Conservation (phyloP, 345 rosid species). For the Salix caprea region DNA sequence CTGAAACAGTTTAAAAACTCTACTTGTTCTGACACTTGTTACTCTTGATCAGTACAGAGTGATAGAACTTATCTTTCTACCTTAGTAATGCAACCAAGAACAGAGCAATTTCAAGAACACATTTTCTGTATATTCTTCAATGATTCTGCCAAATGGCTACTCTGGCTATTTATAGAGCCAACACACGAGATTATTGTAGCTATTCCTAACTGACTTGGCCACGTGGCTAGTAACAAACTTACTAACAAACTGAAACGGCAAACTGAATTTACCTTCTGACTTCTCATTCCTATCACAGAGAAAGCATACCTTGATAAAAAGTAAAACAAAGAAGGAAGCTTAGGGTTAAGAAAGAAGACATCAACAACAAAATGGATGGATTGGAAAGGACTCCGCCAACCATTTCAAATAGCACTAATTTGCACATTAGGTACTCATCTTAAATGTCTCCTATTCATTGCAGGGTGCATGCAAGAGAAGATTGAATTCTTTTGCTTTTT, state of each 20-base stretch:
- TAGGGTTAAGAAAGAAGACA: conserved; percentile 19
- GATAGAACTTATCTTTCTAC: no score
- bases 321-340: background rate
- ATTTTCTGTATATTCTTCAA: no score
- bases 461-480: conserved; percentile 74
- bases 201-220: no score
- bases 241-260: no score
- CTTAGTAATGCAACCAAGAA: no score
- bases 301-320: conserved; percentile 16
- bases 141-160: no score
- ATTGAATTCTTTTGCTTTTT: conserved; percentile 69
- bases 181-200: no score
- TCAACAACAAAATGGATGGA: background rate
- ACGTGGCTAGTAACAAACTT: no score
- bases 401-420: background rate
- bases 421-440: conserved; percentile 34
- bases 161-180: no score
- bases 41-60: conserved; percentile 21
- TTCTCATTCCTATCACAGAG: no score
- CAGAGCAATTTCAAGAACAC: no score
- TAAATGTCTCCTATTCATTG: conserved; percentile 53
- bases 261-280: no score
- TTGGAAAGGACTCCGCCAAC: background rate
- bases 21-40: conserved; percentile 15
- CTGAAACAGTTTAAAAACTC: conserved; percentile 2